Conservation (phyloP, 306 rosid species). For the Citrullus colocynthis region DNA sequence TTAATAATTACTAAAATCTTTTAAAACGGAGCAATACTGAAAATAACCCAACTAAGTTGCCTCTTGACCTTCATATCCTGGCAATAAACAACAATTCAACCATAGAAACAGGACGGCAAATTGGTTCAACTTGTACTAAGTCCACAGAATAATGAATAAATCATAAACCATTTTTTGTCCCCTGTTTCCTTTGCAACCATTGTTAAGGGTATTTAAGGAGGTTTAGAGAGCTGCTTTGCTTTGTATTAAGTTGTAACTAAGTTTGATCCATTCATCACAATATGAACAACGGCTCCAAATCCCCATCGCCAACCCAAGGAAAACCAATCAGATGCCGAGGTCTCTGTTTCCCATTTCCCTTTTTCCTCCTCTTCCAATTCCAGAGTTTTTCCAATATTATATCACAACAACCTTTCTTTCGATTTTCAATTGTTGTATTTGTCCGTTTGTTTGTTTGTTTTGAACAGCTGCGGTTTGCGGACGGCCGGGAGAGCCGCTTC, state of each 20-base stretch:
- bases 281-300: neutral
- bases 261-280: neutral
- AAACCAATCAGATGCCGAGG: neutral
- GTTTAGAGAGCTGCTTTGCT: no score
- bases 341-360: neutral
- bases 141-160: no score
- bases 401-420: neutral
- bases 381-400: no score
- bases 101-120: no score
- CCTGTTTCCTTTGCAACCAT: neutral
- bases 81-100: no score
- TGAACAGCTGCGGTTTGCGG: conserved; percentile 50
- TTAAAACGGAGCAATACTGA: no score
- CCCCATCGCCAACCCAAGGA: neutral
- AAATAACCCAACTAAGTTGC: no score
- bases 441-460: neutral
- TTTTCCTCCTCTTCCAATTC: neutral
- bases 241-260: neutral
- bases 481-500: conserved; percentile 35
- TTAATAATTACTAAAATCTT: no score
- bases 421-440: neutral
- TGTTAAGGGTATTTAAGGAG: neutral
- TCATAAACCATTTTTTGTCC: no score
- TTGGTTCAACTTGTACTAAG: no score
- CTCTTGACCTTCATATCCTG: no score